Percentiles rank a stretch among this genome's conserved stretches.
Conservation (phyloP, 2,329 filamentous ascomycete species). For the Talaromyces marneffei region DNA sequence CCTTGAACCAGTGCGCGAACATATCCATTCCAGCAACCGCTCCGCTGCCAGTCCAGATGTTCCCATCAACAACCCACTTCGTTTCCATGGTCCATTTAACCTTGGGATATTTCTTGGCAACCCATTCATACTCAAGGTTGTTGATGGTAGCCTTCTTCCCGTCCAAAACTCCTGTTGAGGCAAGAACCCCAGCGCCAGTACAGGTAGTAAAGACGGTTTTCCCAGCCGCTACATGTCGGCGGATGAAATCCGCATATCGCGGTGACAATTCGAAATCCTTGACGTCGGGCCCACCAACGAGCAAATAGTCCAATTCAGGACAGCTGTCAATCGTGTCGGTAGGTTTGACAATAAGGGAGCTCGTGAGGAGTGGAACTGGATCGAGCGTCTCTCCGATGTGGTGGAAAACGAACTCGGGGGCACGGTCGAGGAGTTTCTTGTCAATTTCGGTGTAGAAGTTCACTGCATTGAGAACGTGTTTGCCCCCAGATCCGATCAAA, state of each 20-base stretch:
- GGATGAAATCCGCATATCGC: slow-evolving; percentile 29
- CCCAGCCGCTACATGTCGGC: slow-evolving; percentile 30
- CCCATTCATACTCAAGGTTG: slow-evolving; percentile 27
- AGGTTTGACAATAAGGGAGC: slow-evolving; percentile 23
- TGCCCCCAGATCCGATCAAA: slow-evolving; percentile 25
- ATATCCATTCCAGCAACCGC: slow-evolving; percentile 45
- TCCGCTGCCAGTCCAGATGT: slow-evolving; percentile 45
- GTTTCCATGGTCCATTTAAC: slow-evolving; percentile 42
- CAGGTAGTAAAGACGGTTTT: slow-evolving; percentile 26
- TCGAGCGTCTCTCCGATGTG: slow-evolving; percentile 32
- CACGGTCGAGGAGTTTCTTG: slow-evolving; percentile 18
- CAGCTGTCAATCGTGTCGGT: slow-evolving; percentile 30
- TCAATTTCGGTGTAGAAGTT: slow-evolving; percentile 17
- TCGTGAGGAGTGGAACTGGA: slow-evolving; percentile 22
- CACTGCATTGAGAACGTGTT: slow-evolving; percentile 15
- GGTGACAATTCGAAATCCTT: slow-evolving; percentile 24
- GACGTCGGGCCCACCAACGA: slow-evolving; percentile 32
- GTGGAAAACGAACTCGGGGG: slow-evolving; percentile 31
- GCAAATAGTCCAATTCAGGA: slow-evolving; percentile 34
- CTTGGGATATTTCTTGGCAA: slow-evolving; percentile 30
- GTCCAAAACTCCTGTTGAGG: slow-evolving; percentile 36
- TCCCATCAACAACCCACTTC: slow-evolving; percentile 44
- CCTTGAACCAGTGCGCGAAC: slow-evolving; percentile 37
- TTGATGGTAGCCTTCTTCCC: slow-evolving; percentile 43
- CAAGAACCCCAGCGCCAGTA: slow-evolving; percentile 18